These are phyloP conservation scores for Hanseniaspora thailandica DNA, from an alignment of 805 yeast genomes.

Conservation along the genomic window DNA sequence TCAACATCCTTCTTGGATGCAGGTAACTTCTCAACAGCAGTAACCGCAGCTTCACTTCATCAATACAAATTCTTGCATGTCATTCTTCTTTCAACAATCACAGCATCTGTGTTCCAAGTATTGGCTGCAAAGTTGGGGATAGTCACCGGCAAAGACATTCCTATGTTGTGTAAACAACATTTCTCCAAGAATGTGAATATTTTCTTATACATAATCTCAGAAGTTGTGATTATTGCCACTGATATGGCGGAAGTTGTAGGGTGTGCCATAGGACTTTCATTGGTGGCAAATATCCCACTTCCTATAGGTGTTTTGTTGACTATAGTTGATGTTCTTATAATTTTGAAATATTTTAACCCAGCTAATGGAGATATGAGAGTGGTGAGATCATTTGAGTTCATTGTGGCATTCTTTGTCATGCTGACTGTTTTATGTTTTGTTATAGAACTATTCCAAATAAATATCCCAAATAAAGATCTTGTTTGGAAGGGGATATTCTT, in stretches of 20 bases:
- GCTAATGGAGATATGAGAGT: slow-evolving; percentile 63
- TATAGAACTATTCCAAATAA: slow-evolving; percentile 50
- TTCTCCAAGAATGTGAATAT: slow-evolving; percentile 51
- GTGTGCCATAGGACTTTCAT: slow-evolving; percentile 74
- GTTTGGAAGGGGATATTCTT: slow-evolving; percentile 51
- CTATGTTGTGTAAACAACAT: slow-evolving; percentile 72
- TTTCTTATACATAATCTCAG: slow-evolving; percentile 57
- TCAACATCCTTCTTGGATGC: slow-evolving; percentile 96
- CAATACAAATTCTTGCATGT: slow-evolving; percentile 69
- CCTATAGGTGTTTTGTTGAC: slow-evolving; percentile 67
- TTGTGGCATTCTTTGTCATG: slow-evolving; percentile 59
- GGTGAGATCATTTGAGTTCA: slow-evolving; percentile 63
- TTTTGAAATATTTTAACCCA: slow-evolving; percentile 65
- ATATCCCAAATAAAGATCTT: slow-evolving; percentile 40
- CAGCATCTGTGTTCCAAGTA: slow-evolving; percentile 79
- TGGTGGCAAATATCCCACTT: slow-evolving; percentile 63
- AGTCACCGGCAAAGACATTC: slow-evolving; percentile 86
- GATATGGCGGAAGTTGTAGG: slow-evolving; percentile 93
- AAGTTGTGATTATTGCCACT: slow-evolving; percentile 80
- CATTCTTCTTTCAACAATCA: slow-evolving; percentile 62
- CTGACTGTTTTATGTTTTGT: slow-evolving; percentile 69
- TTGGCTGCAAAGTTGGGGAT: slow-evolving; percentile 82
- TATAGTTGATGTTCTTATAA: slow-evolving; percentile 66
- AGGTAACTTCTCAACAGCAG: slow-evolving; percentile 91
- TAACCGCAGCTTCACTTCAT: slow-evolving; percentile 83